Evolutionary conservation across 768 basidiomycete species (phyloP), one percentile per base, ranked within the genome.

Genomic region (Boletus sp.): DNA sequence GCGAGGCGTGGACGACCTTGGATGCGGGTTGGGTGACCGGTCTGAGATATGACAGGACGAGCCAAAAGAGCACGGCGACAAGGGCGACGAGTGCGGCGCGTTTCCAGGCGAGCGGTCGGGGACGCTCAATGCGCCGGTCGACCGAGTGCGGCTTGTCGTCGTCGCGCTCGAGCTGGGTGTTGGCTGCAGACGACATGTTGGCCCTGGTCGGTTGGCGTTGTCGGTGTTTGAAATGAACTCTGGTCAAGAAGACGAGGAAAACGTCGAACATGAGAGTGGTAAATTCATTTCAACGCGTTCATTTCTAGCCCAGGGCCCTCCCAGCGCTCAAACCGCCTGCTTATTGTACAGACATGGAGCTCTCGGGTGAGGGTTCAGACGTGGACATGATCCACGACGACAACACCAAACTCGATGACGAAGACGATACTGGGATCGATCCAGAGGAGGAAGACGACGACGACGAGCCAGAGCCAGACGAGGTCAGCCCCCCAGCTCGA

Each of bases 1-100:
- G n/a, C n/a, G 77, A 74, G 8, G 88, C 84, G 63, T 88, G 76
- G 10, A 89, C 68, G 37, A 87, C 64, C 42, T 83, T 70, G 9
- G 81, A 71, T 55, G 75, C 70, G 0, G 62, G 53, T 56, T 37
- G 63, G 34, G 46, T 45, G 4, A 66, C 42, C 0, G 64, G 58
- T 21, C 56, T 57, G 29, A 81, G 53, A 21, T 71, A 67, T 25
- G 23, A 25, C 27, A 77, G 69, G 7, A 67, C 74, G 8, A 79
- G 47, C 79, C 77, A 83, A 50, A 80, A 74, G 49, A 82, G 59
- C 9, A 76, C 47, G 3, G 74, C 54, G 27, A 80, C 54, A 48
- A 76, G 66, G 4, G 75, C 27, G 14, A 85, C 51, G 25, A 84
- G 66, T 0, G 72, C 71, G 0, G 72, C 63, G 23, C 83, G 75